These are phyloP conservation scores for Coccomyxa sp. DNA, from an alignment of 139 green algal species.

Conservation along the genomic window DNA sequence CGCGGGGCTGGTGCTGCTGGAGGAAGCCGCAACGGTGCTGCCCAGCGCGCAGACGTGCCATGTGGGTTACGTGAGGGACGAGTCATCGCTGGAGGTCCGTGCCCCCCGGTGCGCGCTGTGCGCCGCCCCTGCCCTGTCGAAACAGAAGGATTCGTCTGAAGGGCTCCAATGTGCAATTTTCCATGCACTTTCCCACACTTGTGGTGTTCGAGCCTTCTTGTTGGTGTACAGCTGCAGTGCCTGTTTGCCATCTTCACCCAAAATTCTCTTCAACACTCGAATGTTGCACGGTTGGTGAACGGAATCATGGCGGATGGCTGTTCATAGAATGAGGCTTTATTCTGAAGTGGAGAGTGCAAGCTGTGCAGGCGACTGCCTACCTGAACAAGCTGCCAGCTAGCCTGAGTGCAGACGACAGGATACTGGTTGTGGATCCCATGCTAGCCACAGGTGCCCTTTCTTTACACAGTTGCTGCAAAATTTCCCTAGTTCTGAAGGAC, in stretches of 20 bases:
- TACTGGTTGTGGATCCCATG: conserved; percentile 87
- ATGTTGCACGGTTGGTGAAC: no score
- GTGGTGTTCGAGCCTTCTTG: neutral
- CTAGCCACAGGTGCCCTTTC: conserved; percentile 72
- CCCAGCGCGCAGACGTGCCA: conserved; percentile 81
- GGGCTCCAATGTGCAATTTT: neutral
- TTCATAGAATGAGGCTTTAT: no score
- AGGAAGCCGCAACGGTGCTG: conserved; percentile 73
- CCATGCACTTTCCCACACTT: neutral
- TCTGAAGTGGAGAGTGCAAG: no score
- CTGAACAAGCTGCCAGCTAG: conserved; percentile 89
- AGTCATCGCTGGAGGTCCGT: conserved; percentile 74
- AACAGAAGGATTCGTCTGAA: neutral
- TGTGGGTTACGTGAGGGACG: conserved; percentile 83
- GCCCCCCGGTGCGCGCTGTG: neutral
- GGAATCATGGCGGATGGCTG: no score
- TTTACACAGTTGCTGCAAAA: no score
- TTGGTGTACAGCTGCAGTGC: no score
- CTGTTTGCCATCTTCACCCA: no score
- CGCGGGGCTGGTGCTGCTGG: conserved; percentile 82
- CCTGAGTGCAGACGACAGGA: conserved; percentile 63
- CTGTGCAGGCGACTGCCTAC: conserved; percentile 72
- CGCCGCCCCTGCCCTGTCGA: neutral
- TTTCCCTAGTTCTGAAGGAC: no score
- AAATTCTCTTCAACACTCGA: no score